Conservation (phyloP, 202 grass and related monocot genomes). For the Setaria viridis region DNA sequence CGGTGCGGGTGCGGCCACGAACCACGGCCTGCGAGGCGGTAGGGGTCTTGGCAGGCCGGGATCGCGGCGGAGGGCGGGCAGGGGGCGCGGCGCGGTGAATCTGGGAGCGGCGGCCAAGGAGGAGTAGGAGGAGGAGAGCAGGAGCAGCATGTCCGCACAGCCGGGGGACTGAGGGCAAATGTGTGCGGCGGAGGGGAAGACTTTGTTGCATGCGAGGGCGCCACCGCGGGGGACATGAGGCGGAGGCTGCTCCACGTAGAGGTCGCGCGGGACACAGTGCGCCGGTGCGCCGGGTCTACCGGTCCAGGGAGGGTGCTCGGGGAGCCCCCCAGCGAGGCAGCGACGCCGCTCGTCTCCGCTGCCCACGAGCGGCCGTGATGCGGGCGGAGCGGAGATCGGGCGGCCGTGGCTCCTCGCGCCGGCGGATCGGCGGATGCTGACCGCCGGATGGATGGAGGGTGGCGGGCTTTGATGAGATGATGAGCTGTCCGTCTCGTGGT, state of each 20-base stretch:
- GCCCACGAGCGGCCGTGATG: background rate
- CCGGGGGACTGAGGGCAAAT: background rate
- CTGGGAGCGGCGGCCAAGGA: background rate
- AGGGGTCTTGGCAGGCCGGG: background rate
- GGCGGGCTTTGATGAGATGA: background rate
- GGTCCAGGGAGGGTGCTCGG: background rate
- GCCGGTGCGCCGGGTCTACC: conserved; percentile 2
- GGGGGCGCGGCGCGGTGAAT: conserved; percentile 15
- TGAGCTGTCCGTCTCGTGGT: conserved; percentile 43
- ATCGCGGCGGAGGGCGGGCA: conserved; percentile 2
- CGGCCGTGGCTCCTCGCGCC: background rate
- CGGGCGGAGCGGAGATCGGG: background rate
- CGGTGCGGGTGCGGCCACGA: background rate
- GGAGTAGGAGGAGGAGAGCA: background rate
- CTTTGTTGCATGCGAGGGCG: conserved; percentile 32
- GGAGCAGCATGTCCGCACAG: conserved; percentile 30
- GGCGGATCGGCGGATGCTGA: background rate
- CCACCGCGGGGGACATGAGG: conserved; percentile 35
- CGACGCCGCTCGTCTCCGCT: background rate
- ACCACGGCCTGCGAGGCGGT: background rate
- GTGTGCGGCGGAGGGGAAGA: background rate
- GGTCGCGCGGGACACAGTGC: conserved; percentile 38
- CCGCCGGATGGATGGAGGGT: background rate
- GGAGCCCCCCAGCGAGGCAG: too few relatives aligned
- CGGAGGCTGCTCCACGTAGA: conserved; percentile 55